Evolutionary conservation across 176 grass and related monocot genomes (phyloP), one percentile per base, ranked within the genome.

Genomic region (Musa schizocarpa): DNA sequence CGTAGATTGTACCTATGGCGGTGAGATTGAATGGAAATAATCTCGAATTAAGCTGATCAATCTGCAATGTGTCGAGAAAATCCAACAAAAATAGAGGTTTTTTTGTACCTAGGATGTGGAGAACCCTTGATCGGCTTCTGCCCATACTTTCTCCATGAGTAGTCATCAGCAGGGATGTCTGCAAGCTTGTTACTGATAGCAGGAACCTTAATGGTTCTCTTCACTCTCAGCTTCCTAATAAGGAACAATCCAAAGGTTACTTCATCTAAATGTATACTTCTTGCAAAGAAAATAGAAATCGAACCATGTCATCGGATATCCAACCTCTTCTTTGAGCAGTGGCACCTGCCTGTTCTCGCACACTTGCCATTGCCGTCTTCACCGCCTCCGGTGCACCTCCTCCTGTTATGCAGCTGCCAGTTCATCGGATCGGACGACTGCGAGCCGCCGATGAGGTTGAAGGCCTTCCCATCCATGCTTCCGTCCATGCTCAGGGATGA

Each of bases 121-220:
- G 95, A 99, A 43, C 95, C 95, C 82, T 99, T 99, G 14, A 99
- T 99, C 9, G 95, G 95, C 62, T 99, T 99, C 52, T 99, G 95
- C 20, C 95, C 95, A 21, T 99, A 99, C 80, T 99, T 99, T 19
- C 95, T 85, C 95, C 95, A 99, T 10, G 95, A 99, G 54, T 92
- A 99, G 49, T 99, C 95, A 63, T 99, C 95, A 2, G 88, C 78
- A 1, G 95, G 95, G 85, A 99, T 94, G 68, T 99, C 95, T 3
- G 91, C 87, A 56, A 99, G 88, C 55, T 99, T 99, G 65, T 94
- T 94, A 78, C 95, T 99, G 71, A 99, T 94, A 49, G 95, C 91
- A 0, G 95, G 95, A 66, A 99, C 90, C 78, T 88, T 99, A n/a
- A 99, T 94, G 14, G 88, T 82, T 72, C 95, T 94, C 84, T 93